phyloP scores from a whole-genome alignment of 1,139 yeast species.

The Schizosaccharomyces versatilis region DNA sequence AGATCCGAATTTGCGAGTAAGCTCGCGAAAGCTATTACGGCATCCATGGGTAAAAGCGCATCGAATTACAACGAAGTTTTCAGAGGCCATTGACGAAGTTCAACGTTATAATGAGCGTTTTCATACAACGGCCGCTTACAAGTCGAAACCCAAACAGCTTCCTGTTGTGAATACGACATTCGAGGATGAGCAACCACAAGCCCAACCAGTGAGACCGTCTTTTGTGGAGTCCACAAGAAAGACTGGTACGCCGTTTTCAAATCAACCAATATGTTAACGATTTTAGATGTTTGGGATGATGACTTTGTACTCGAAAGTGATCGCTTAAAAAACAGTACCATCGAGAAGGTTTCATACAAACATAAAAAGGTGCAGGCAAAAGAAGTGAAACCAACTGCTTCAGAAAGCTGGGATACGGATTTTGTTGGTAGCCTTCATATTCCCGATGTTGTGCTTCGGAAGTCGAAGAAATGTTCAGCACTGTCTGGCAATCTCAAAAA shows the following conservation, averaged over 20 bases:
- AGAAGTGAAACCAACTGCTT: no score
- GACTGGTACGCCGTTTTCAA: no score
- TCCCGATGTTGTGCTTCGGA: background rate
- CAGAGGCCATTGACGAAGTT: conserved; percentile 19
- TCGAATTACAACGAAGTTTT: conserved; percentile 13
- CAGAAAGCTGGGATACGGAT: background rate
- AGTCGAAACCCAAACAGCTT: background rate
- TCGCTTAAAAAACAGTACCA: no score
- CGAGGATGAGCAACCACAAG: no score
- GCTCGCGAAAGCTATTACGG: conserved; percentile 33
- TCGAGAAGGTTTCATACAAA: no score
- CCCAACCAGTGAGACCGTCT: no score
- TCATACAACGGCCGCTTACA: background rate
- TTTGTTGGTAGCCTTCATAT: background rate
- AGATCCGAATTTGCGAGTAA: conserved; percentile 37
- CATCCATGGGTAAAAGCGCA: conserved; percentile 36
- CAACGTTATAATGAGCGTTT: conserved; percentile 16
- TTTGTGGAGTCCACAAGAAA: no score
- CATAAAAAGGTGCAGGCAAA: no score
- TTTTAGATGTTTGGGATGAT: no score
- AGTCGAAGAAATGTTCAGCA: background rate
- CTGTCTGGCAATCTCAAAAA: background rate
- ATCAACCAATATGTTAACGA: no score
- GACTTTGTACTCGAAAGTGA: no score
- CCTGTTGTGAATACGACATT: no score